phyloP scores from a whole-genome alignment of 2,329 filamentous ascomycete species.

The Apiospora kogelbergensis region DNA sequence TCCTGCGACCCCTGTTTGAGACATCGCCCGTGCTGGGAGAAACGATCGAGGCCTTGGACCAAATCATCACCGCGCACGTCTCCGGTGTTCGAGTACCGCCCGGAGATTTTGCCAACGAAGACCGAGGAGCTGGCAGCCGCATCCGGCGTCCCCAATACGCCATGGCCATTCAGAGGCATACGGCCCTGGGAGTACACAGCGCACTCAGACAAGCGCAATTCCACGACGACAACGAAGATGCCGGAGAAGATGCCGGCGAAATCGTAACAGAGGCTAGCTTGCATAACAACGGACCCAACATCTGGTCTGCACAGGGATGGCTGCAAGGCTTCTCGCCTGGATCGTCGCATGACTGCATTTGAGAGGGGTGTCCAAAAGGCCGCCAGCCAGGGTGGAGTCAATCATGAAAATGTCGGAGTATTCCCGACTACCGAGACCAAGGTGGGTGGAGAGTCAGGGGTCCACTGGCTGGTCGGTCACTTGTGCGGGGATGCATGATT shows the following conservation, averaged over 20 bases:
- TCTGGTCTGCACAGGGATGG: not conserved
- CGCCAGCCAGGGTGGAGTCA: too few relatives aligned
- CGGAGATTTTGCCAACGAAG: not conserved
- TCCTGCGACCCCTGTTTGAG: not conserved
- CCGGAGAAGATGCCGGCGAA: too few relatives aligned
- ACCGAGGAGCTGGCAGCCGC: not conserved
- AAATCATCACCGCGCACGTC: not conserved
- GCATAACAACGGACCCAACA: not conserved
- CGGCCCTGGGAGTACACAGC: not conserved
- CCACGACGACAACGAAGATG: not conserved
- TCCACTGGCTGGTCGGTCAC: too few relatives aligned
- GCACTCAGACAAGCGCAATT: not conserved
- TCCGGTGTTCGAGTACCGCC: not conserved
- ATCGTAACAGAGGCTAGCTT: not conserved
- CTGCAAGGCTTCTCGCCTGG: not conserved
- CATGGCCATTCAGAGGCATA: not conserved
- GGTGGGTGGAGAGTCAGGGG: not conserved
- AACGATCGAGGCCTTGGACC: not conserved
- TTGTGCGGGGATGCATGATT: too few relatives aligned
- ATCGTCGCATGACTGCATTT: not conserved
- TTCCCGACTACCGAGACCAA: not conserved
- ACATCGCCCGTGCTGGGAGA: not conserved
- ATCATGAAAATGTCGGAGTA: not conserved
- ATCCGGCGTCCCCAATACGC: not conserved
- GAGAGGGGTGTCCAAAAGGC: not conserved